Evolutionary conservation across 2,329 filamentous ascomycete species (phyloP).

Genomic region (Macrophomina pseudophaseolina): DNA sequence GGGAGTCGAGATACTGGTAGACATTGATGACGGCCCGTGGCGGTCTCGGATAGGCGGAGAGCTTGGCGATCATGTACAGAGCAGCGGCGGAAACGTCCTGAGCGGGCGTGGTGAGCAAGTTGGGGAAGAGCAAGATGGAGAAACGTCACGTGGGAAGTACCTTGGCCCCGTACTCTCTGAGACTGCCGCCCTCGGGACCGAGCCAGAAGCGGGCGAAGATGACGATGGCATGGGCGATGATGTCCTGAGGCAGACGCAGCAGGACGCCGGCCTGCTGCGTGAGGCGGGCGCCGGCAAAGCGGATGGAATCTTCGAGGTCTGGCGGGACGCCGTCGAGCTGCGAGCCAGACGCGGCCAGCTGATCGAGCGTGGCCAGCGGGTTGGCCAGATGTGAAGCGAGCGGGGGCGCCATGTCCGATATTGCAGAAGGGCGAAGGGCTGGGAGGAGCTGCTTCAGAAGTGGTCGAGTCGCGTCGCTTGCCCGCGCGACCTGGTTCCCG

Average conservation of each 20-base stretch:
- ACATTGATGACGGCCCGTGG: constrained; percentile 83
- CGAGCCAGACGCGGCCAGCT: constrained; percentile 65
- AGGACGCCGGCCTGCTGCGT: constrained; percentile 81
- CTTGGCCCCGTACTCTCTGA: constrained; percentile 60
- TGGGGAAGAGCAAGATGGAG: background rate
- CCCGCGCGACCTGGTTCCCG: too few relatives aligned
- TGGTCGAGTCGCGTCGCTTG: background rate
- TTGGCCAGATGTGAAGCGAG: constrained; percentile 53
- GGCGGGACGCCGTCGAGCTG: constrained; percentile 64
- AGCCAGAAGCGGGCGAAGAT: constrained; percentile 83
- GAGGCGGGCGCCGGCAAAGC: constrained; percentile 72
- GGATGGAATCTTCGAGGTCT: constrained; percentile 73
- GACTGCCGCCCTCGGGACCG: constrained; percentile 57
- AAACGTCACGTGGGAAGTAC: constrained; percentile 44
- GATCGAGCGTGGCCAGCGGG: constrained; percentile 72
- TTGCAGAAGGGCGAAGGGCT: constrained; percentile 1
- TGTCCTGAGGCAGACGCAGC: constrained; percentile 81
- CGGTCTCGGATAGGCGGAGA: constrained; percentile 76
- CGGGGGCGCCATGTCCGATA: constrained; percentile 21
- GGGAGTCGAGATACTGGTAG: constrained; percentile 78
- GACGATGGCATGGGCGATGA: constrained; percentile 84
- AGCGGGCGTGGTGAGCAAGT: constrained; percentile 28
- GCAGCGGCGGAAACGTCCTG: constrained; percentile 82
- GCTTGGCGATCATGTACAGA: constrained; percentile 81
- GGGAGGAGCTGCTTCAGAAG: background rate